Conservation (phyloP, 1,284 basidiomycete genomes). For the Leccinum subspadiceum region DNA sequence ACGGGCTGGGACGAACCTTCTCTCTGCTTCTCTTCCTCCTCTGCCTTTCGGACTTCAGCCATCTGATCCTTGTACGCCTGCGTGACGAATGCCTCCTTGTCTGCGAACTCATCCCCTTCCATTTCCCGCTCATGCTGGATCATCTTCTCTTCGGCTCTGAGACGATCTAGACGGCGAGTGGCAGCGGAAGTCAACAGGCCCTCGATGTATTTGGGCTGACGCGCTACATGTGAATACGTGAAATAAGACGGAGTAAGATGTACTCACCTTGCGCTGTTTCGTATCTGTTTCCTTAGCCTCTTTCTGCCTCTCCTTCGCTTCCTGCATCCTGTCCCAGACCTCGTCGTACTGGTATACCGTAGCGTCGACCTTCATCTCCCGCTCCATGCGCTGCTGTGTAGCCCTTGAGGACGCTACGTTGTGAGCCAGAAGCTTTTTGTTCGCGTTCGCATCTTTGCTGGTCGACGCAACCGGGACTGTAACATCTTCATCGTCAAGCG, state of each 20-base stretch:
- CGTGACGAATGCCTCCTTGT: constrained; percentile 96
- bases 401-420: constrained; percentile 58
- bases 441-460: constrained; percentile 39
- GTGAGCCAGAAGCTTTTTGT: constrained; percentile 57
- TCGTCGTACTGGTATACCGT: constrained; percentile 96
- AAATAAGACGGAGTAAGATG: constrained; percentile 2
- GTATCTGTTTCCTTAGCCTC: constrained; percentile 70
- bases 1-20: constrained; percentile 63
- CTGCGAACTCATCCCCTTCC: constrained; percentile 92
- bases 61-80: constrained; percentile 97
- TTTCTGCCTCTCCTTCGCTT: constrained; percentile 74
- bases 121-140: constrained; percentile 89
- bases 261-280: constrained; percentile 70
- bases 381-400: constrained; percentile 64
- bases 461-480: constrained; percentile 43
- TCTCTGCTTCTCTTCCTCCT: constrained; percentile 84
- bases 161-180: constrained; percentile 82
- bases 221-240: constrained; percentile 13
- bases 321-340: constrained; percentile 95
- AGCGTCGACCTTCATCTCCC: constrained; percentile 77
- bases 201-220: constrained; percentile 90
- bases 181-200: constrained; percentile 81
- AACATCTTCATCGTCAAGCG: constrained; percentile 61
- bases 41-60: constrained; percentile 86
- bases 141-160: constrained; percentile 98